phyloP scores from a whole-genome alignment of 345 rosid species.

The Eutrema japonicum region DNA sequence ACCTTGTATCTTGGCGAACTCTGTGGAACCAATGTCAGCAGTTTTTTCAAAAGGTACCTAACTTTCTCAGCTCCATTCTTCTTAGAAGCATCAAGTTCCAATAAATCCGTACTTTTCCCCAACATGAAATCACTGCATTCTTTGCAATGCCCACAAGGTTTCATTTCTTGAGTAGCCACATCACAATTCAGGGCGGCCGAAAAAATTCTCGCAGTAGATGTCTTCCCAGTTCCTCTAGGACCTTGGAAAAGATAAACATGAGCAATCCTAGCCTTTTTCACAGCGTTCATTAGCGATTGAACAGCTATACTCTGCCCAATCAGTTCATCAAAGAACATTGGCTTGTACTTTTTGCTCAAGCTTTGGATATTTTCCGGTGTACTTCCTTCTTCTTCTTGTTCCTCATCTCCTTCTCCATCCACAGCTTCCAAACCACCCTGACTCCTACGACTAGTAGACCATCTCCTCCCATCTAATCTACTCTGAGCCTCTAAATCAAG shows the following conservation, averaged over 20 bases:
- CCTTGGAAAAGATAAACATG: conserved; percentile 95
- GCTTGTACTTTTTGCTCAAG: conserved; percentile 85
- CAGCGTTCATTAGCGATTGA: conserved; percentile 68
- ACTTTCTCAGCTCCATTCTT: conserved; percentile 68
- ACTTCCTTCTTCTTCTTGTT: conserved; percentile 58
- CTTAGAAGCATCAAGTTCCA: conserved; percentile 74
- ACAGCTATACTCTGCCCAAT: conserved; percentile 83
- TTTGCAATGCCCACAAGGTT: conserved; percentile 86
- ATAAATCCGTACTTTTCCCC: conserved; percentile 62
- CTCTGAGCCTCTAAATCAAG: conserved; percentile 93
- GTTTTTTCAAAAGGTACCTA: conserved; percentile 59
- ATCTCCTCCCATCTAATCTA: conserved; percentile 92
- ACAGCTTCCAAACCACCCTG: conserved; percentile 67
- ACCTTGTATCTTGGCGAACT: conserved; percentile 63
- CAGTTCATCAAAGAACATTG: conserved; percentile 76
- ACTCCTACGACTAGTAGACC: conserved; percentile 86
- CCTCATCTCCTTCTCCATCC: conserved; percentile 52
- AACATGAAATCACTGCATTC: conserved; percentile 71
- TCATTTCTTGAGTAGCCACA: conserved; percentile 51
- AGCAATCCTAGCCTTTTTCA: conserved; percentile 69
- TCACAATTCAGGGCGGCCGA: conserved; percentile 80
- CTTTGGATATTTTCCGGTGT: conserved; percentile 64
- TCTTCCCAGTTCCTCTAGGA: conserved; percentile 93
- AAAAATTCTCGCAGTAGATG: conserved; percentile 82
- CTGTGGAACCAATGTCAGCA: conserved; percentile 52